Percentiles rank a stretch among this genome's conserved stretches.
Conservation (phyloP, 1,284 basidiomycete species). For the Hemileia vastatrix region DNA sequence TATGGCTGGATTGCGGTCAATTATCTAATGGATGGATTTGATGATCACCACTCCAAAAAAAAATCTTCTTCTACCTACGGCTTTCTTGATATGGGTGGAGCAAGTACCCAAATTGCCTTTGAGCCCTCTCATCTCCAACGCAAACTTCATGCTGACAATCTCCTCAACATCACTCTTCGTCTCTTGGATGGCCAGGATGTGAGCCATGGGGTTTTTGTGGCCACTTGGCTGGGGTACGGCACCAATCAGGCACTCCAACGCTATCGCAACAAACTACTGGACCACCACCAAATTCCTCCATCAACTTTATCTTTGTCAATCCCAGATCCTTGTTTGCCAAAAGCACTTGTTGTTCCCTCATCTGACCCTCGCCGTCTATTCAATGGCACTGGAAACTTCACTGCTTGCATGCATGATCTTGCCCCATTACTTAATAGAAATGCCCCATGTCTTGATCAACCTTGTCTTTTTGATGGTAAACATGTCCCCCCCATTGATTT, state of each 20-base stretch:
- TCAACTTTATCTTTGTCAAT: slow-evolving; percentile 49
- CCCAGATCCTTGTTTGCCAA: slow-evolving; percentile 81
- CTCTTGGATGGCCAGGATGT: slow-evolving; percentile 77
- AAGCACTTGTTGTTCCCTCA: slow-evolving; percentile 56
- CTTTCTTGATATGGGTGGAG: slow-evolving; percentile 98
- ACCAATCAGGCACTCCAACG: slow-evolving; percentile 91
- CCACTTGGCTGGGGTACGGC: slow-evolving; percentile 96
- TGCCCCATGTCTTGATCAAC: slow-evolving; percentile 67
- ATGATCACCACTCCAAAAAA: slow-evolving; percentile 49
- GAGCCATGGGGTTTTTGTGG: slow-evolving; percentile 86
- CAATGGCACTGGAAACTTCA: slow-evolving; percentile 83
- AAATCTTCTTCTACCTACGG: slow-evolving; percentile 72
- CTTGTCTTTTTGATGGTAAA: slow-evolving; percentile 96
- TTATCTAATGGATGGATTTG: slow-evolving; percentile 97
- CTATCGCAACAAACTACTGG: slow-evolving; percentile 63
- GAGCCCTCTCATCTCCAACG: slow-evolving; percentile 57
- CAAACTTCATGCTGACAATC: slow-evolving; percentile 52
- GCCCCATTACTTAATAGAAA: slow-evolving; percentile 75
- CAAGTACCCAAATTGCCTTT: slow-evolving; percentile 96
- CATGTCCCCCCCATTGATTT: slow-evolving; percentile 57
- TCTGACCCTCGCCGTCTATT: slow-evolving; percentile 52
- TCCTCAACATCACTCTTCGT: slow-evolving; percentile 71
- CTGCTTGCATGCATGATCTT: slow-evolving; percentile 64
- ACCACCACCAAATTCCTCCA: slow-evolving; percentile 45
- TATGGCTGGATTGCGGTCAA: slow-evolving; percentile 99